Conservation (phyloP, 140 eudicot genomes). For the Cichorium intybus region DNA sequence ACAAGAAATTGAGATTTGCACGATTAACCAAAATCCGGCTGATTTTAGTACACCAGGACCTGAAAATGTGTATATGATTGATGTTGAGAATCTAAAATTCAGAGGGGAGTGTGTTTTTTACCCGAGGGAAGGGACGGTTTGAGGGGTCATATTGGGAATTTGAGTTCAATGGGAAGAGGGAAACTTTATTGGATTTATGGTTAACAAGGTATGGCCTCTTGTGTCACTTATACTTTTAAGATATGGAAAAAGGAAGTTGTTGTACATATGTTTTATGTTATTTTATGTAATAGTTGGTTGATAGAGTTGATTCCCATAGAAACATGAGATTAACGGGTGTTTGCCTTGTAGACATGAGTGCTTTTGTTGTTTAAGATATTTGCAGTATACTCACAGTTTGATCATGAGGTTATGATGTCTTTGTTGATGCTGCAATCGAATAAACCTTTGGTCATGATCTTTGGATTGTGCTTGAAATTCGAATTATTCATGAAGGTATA, state of each 20-base stretch:
- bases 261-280: too few species aligned
- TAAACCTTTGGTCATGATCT: too few species aligned
- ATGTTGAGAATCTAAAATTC: slow-evolving; percentile 24
- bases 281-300: neutral
- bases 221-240: neutral
- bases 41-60: slow-evolving; percentile 43
- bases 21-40: slow-evolving; percentile 37
- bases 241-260: neutral
- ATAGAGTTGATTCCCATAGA: neutral
- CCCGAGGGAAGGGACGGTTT: neutral
- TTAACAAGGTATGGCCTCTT: too few species aligned
- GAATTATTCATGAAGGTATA: too few species aligned
- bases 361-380: neutral
- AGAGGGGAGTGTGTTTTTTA: slow-evolving; percentile 1
- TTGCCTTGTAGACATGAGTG: neutral
- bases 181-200: too few species aligned
- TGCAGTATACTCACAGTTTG: neutral
- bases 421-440: too few species aligned
- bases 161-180: too few species aligned
- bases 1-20: slow-evolving; percentile 20
- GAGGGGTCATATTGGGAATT: too few species aligned
- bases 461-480: too few species aligned
- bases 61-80: slow-evolving; percentile 30
- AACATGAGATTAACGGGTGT: too few species aligned
- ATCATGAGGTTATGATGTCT: neutral